Base-by-base conservation (phyloP, 1,139 yeast species). In the Suhomyces chickasaworum region DNA sequence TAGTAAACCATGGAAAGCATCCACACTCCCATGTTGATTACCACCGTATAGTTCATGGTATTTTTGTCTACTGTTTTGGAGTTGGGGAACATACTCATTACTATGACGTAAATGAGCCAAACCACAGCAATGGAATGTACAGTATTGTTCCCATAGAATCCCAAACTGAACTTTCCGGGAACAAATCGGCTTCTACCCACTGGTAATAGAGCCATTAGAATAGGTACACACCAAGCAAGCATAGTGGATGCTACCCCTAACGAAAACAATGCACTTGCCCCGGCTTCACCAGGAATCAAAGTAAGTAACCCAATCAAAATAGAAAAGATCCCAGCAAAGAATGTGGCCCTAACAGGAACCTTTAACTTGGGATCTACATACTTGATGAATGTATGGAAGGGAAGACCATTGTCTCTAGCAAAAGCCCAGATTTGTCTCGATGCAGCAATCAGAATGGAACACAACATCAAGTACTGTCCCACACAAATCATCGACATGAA, bases 381-480 rank as follows among this genome's bases (percentile, higher is more conserved):
- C 45, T 64, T 52, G 48, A 64, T 61, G 29, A 63, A 51, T 52
- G 66, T 54, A 53, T 68, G 63, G 48, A 73, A 56, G 38, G 81
- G 81, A 44, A 77, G 63, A 20, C 71, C 73, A 49, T 69, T 70
- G 50, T 69, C 75, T 58, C 75, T 67, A 7, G 81, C 74, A 52
- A 77, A 74, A 1, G 81, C 80, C 77, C 78, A 77, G 36, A 75
- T 64, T 57, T 75, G 80, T 59, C 81, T 68, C 9, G 79, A 77
- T 39, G 76, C 71, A 7, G 81, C 81, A 30, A 75, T 72, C 35
- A 75, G 60, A 29, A 78, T 71, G 1, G 84, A 77, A 21, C 79
- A 69, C 12, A 89, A 88, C 89, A 84, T 85, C 44, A 82, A 61
- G 64, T 77, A 83, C 62, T 82, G 87, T 45, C 84, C 83, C 52